Base-by-base conservation (phyloP, 1,284 basidiomycete genomes). In the Austroboletus olivaceoglutinosus region DNA sequence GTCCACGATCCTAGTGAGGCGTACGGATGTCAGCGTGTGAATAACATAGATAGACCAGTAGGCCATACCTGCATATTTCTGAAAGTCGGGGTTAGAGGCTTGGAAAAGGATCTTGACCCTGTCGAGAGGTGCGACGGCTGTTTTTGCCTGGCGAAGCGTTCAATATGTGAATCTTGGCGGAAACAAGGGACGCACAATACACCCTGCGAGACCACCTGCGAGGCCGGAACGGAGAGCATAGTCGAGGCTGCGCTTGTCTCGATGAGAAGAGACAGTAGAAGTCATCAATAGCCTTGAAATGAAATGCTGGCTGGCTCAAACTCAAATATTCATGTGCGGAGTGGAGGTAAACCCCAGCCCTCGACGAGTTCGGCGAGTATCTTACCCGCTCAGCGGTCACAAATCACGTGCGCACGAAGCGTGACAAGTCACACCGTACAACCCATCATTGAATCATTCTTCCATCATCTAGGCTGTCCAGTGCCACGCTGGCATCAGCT, bases 81-180 rank as follows among this genome's bases (percentile, higher is more conserved):
- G 81, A 65, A 92, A 99, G 56, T 98, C 95, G 2, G 92, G 91
- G 69, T 97, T 97, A 10, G 92, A 93, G 1, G 97, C 93, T 70
- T 99, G 97, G 68, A 99, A 98, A 47, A 99, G 82, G 61, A 99
- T 99, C 77, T 99, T 99, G 64, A 99, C 95, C 61, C 97, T 81
- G 69, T 99, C 97, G 25, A 99, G 80, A 1, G 97, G 97, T 21
- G 97, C 97, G 49, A 99, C 94, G 19, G 90, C 89, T 9, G 97
- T 96, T 73, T 99, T 99, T 44, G 95, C 95, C 91, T 95, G 50
- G 5, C 18, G 45, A 36, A 23, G 46, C 47, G 44, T 47, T 58
- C 8, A 51, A 52, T 54, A 46, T 34, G 45, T 6, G 31, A 56
- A 22, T 1, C 50, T 47, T 18, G 34, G 21, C 52, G 55, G 39